Conservation (phyloP, 345 rosid genomes). For the Jatropha curcas region DNA sequence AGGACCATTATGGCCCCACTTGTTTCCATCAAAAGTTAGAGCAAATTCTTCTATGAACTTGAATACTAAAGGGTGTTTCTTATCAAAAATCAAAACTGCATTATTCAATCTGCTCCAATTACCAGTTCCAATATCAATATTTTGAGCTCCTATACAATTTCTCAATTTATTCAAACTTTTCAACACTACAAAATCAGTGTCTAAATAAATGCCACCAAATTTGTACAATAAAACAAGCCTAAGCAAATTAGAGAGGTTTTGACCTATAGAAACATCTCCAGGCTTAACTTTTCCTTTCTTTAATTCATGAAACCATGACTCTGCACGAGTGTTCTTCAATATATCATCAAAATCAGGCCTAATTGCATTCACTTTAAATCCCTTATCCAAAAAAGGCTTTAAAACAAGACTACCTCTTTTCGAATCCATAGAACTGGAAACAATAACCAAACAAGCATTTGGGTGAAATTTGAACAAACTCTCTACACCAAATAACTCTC, state of each 20-base stretch:
- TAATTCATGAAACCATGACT: constrained; percentile 57
- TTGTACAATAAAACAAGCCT: constrained; percentile 75
- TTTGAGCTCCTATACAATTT: constrained; percentile 81
- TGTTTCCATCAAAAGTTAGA: constrained; percentile 76
- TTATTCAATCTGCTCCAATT: constrained; percentile 89
- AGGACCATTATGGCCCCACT: constrained; percentile 98
- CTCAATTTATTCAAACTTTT: constrained; percentile 48
- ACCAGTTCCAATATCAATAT: constrained; percentile 48
- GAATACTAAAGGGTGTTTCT: constrained; percentile 68
- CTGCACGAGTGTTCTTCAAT: constrained; percentile 64
- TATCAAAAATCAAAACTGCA: constrained; percentile 77
- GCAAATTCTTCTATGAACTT: constrained; percentile 83
- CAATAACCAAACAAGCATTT: constrained; percentile 62
- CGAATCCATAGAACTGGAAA: constrained; percentile 73
- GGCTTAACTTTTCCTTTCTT: constrained; percentile 62
- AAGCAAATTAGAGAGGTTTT: constrained; percentile 81
- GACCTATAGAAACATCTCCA: constrained; percentile 80
- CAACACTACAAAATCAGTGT: constrained; percentile 68
- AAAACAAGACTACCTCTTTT: constrained; percentile 45
- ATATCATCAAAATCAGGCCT: constrained; percentile 66
- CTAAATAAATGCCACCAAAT: constrained; percentile 79
- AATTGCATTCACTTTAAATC: constrained; percentile 45
- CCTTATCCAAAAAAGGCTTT: constrained; percentile 52
- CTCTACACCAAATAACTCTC: constrained; percentile 62
- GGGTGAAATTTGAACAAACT: constrained; percentile 68